Base-by-base conservation (phyloP, 1,139 yeast genomes). In the Lodderomyces theae region DNA sequence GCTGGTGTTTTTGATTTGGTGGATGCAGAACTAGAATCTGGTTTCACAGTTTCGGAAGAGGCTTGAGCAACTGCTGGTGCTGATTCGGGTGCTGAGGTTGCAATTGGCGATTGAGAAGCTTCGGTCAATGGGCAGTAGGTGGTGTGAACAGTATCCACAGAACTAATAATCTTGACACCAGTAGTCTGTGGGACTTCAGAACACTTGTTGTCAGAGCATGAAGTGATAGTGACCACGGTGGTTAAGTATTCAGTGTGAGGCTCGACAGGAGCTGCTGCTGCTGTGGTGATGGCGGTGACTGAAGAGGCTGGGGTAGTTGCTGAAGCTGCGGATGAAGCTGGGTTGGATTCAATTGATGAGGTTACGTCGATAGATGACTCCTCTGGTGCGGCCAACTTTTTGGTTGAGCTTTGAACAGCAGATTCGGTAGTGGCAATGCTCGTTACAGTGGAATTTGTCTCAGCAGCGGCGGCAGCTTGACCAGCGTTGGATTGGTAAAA, bases 81-180 rank as follows among this genome's bases (percentile, higher is more conserved):
- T 16, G 42, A 16, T 25, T 33, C 29, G n/a, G 31, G n/a, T 7
- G 18, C 18, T 5, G 31, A 6, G 9, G 25, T 36, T 30, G 34
- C 8, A 18, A 35, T 15, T 29, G 35, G 8, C 7, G 38, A 19
- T 13, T 35, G 26, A 8, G 37, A 29, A 22, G 23, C n/a, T 19
- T 37, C 39, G 19, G 55, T 30, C 13, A 53, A 43, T 48, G 58
- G 57, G 45, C 56, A 52, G 44, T 51, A 52, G 22, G 58, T 53
- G 34, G 53, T 56, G 51, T 49, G 52, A 24, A 49, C 37, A 16
- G 59, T 57, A 12, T 47, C 41, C 24, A 49, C 51, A 37, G 55
- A 50, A 38, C 69, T 66, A 42, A 61, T 54, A 32, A 63, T 55
- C 35, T 69, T 60, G 26, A 68, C 48, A 47, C 72, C 72, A 26